These are phyloP conservation scores for Auricularia auricula-judae DNA, from an alignment of 768 basidiomycete species.

Conservation along the genomic window DNA sequence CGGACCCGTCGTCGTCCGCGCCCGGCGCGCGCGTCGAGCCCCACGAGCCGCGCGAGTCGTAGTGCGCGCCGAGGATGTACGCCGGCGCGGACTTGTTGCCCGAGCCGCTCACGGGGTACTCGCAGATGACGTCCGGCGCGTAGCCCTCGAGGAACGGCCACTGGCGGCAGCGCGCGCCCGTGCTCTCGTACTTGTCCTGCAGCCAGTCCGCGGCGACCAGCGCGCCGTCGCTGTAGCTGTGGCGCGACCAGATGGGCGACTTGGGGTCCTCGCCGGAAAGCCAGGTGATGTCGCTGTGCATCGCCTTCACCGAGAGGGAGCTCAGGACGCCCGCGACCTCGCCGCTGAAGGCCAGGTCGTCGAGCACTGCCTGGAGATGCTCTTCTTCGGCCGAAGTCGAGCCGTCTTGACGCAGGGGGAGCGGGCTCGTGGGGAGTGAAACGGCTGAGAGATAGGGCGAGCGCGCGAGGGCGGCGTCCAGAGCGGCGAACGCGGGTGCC, in stretches of 20 bases:
- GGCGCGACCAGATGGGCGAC: conserved; percentile 67
- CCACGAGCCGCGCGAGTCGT: conserved; percentile 85
- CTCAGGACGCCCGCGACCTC: conserved; percentile 55
- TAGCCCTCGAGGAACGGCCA: conserved; percentile 59
- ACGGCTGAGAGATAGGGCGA: conserved; percentile 32
- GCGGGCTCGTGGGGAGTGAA: conserved; percentile 46
- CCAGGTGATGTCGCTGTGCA: conserved; percentile 64
- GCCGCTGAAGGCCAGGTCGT: conserved; percentile 55
- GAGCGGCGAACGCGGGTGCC: conserved; percentile 58
- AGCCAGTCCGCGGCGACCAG: conserved; percentile 62
- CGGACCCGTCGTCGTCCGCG: conserved; percentile 54
- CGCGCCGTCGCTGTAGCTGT: conserved; percentile 67
- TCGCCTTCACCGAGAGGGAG: conserved; percentile 52
- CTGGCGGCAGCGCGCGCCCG: conserved; percentile 65
- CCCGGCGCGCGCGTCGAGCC: conserved; percentile 60
- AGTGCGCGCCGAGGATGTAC: conserved; percentile 67
- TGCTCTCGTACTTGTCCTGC: conserved; percentile 56
- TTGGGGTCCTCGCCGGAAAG: conserved; percentile 75
- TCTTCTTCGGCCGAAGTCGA: conserved; percentile 10
- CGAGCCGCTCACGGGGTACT: conserved; percentile 9
- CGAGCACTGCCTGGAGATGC: conserved; percentile 46
- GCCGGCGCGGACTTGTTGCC: conserved; percentile 51
- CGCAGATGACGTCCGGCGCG: conserved; percentile 65
- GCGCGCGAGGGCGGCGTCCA: conserved; percentile 60
- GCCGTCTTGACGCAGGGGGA: conserved; percentile 10